Evolutionary conservation across 495 filamentous ascomycete genomes (phyloP).

Genomic region (Xylaria intraflava): DNA sequence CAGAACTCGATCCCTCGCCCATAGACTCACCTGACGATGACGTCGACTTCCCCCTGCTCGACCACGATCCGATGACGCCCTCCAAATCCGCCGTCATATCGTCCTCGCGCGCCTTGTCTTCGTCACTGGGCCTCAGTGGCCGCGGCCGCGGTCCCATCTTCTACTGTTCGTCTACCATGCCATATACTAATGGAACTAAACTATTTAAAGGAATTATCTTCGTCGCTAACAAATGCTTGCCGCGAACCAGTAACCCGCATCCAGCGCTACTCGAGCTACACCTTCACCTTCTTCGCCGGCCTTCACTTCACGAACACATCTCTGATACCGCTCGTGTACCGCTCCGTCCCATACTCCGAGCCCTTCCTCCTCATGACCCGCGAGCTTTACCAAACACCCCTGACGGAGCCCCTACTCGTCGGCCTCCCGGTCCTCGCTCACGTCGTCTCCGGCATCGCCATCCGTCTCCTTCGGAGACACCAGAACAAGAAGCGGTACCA

Average conservation of each 20-base stretch:
- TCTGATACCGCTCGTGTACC: slow-evolving; percentile 57
- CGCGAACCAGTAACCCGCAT: slow-evolving; percentile 58
- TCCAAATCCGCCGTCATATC: slow-evolving; percentile 24
- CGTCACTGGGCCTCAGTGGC: slow-evolving; percentile 51
- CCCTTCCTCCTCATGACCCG: slow-evolving; percentile 62
- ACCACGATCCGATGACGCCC: slow-evolving; percentile 23
- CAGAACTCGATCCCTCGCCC: slow-evolving; percentile 74
- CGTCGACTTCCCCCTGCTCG: slow-evolving; percentile 48
- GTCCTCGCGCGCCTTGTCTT: slow-evolving; percentile 13
- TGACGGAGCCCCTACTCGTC: slow-evolving; percentile 58
- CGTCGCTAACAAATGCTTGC: background rate
- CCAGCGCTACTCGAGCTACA: slow-evolving; percentile 83
- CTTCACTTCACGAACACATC: slow-evolving; percentile 79
- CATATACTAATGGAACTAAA: background rate
- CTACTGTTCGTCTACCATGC: slow-evolving; percentile 45
- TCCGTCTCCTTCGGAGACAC: slow-evolving; percentile 66
- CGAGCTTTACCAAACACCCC: slow-evolving; percentile 75
- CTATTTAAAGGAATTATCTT: background rate
- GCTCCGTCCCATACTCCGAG: slow-evolving; percentile 48
- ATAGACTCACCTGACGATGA: slow-evolving; percentile 54
- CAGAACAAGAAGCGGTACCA: slow-evolving; percentile 66
- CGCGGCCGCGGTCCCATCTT: slow-evolving; percentile 48
- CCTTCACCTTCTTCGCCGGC: slow-evolving; percentile 68
- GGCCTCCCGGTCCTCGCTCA: slow-evolving; percentile 52
- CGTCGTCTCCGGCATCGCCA: slow-evolving; percentile 59